Conservation (phyloP, 2,329 filamentous ascomycete species). For the Diplodia scrobiculata region DNA sequence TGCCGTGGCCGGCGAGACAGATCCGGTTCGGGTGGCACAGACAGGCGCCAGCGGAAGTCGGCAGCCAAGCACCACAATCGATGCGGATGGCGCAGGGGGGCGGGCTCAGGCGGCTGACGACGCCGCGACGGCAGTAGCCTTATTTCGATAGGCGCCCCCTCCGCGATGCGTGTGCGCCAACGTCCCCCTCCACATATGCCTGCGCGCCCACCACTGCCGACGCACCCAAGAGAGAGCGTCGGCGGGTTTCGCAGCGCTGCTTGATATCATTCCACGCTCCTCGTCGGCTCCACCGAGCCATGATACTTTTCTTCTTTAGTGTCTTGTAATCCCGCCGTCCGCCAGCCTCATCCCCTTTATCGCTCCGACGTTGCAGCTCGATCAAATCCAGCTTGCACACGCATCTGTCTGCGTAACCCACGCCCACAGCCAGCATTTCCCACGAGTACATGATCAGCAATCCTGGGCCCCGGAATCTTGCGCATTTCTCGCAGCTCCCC, state of each 20-base stretch:
- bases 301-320: neutral
- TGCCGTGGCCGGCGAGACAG: too few relatives aligned
- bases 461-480: neutral
- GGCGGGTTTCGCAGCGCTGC: neutral
- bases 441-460: constrained; percentile 8
- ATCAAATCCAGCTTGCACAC: constrained; percentile 2
- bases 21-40: too few relatives aligned
- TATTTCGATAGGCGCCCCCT: constrained; percentile 24
- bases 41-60: neutral
- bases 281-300: neutral
- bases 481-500: neutral
- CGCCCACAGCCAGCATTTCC: neutral
- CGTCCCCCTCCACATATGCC: constrained; percentile 4
- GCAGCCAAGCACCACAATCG: neutral
- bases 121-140: constrained; percentile 10
- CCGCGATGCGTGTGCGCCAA: constrained; percentile 13
- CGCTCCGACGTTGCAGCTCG: neutral
- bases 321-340: neutral
- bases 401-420: constrained; percentile 15
- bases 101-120: constrained; percentile 10
- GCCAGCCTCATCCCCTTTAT: neutral
- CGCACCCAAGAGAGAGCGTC: neutral
- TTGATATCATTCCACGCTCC: neutral
- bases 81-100: neutral
- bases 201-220: neutral